phyloP scores from a whole-genome alignment of 139 green algal genomes.

The Chlamydomonas urium region DNA sequence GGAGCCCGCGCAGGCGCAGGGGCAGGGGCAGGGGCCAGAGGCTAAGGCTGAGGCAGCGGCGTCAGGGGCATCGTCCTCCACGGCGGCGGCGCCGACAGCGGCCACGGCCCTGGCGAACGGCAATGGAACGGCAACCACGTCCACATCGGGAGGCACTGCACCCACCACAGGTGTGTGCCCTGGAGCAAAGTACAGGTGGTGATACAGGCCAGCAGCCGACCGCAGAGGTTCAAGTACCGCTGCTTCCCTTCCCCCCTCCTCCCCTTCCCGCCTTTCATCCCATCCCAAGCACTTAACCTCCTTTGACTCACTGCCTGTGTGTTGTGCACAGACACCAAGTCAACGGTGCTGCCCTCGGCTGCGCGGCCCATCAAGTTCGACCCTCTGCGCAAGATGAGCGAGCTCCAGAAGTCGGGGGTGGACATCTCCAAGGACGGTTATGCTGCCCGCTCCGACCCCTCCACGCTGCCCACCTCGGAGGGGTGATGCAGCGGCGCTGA shows the following conservation, averaged over 20 bases:
- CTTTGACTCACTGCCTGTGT: too few species aligned
- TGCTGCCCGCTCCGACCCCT: slow-evolving; percentile 8
- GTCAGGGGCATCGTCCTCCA: too few species aligned
- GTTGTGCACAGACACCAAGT: too few species aligned
- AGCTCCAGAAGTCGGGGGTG: slow-evolving; percentile 1
- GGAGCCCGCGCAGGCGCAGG: too few species aligned
- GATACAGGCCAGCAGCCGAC: too few species aligned
- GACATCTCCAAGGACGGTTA: slow-evolving; percentile 4
- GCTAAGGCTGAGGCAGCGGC: neutral
- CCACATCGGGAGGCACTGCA: neutral
- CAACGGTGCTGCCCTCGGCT: slow-evolving; percentile 4
- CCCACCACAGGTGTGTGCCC: neutral
- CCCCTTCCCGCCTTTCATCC: too few species aligned
- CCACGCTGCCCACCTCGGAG: slow-evolving; percentile 13
- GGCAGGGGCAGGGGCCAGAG: too few species aligned
- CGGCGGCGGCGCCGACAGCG: neutral
- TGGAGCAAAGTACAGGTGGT: too few species aligned
- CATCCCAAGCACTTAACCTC: too few species aligned
- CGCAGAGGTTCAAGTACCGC: too few species aligned
- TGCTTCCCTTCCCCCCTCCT: too few species aligned
- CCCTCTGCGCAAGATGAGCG: slow-evolving; percentile 20
- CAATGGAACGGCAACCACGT: neutral
- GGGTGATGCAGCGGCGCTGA: slow-evolving; percentile 9
- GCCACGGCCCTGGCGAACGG: neutral
- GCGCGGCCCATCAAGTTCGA: slow-evolving; percentile 29